These are phyloP conservation scores for Copromyces sp. DNA, from an alignment of 495 filamentous ascomycete species.

Conservation along the genomic window DNA sequence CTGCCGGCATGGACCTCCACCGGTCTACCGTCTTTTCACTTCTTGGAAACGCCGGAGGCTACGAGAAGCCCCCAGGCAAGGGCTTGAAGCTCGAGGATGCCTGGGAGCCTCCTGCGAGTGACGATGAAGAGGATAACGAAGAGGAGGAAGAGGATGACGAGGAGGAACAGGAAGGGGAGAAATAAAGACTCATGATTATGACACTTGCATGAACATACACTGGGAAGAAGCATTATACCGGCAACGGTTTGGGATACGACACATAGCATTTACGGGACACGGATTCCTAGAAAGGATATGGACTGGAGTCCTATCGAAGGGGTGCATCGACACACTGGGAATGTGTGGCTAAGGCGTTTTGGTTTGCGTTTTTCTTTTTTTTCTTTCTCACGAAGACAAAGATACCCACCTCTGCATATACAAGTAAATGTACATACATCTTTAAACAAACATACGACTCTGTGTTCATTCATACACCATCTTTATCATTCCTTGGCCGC, in stretches of 20 bases:
- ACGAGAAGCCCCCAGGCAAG: conserved; percentile 43
- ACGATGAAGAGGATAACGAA: conserved; percentile 49
- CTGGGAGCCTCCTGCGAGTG: conserved; percentile 57
- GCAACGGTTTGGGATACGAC: background rate
- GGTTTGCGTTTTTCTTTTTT: background rate
- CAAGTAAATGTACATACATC: background rate
- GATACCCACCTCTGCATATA: background rate
- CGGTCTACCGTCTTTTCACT: conserved; percentile 40
- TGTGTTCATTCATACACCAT: background rate
- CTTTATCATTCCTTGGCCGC: background rate
- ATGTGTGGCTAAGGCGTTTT: background rate
- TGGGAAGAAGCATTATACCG: background rate
- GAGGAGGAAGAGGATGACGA: conserved; percentile 32
- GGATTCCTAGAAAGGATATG: background rate
- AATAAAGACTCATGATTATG: background rate
- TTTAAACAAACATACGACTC: background rate
- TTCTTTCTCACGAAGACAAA: background rate
- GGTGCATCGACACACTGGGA: background rate
- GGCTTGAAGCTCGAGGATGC: conserved; percentile 77
- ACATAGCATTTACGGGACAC: background rate
- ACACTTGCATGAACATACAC: background rate
- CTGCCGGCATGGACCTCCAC: conserved; percentile 30
- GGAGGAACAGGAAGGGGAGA: conserved; percentile 17
- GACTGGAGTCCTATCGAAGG: background rate
- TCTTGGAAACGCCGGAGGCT: conserved; percentile 29